Conservation (phyloP, 192 early-diverging fungal species). For the Linnemannia zychae region DNA sequence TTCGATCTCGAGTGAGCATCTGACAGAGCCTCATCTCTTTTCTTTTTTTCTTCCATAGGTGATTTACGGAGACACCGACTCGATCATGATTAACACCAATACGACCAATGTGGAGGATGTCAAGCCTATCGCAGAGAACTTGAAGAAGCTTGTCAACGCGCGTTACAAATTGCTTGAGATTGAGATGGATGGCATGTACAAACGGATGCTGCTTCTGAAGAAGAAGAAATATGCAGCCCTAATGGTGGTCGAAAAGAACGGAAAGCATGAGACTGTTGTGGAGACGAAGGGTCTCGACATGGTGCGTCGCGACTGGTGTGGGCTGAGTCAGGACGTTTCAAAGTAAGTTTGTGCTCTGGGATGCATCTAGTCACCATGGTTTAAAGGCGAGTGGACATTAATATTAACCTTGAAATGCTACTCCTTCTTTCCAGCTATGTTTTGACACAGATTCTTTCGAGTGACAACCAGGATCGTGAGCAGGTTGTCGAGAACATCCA, state of each 20-base stretch:
- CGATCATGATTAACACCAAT: slow-evolving; percentile 97
- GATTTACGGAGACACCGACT: slow-evolving; percentile 99
- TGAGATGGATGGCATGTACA: slow-evolving; percentile 95
- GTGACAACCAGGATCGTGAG: slow-evolving; percentile 67
- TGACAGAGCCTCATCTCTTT: not conserved
- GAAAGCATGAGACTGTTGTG: slow-evolving; percentile 59
- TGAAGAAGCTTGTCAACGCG: slow-evolving; percentile 91
- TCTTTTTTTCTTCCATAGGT: slow-evolving; percentile 63
- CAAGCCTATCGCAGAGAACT: slow-evolving; percentile 81
- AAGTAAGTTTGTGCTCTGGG: slow-evolving; percentile 52
- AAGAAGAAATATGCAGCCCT: slow-evolving; percentile 99
- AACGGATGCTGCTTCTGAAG: slow-evolving; percentile 91
- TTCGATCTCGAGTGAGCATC: not conserved
- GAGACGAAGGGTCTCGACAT: slow-evolving; percentile 97
- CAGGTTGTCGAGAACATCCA: slow-evolving; percentile 86
- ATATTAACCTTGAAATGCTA: slow-evolving; percentile 17
- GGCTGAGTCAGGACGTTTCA: slow-evolving; percentile 90
- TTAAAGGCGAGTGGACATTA: not conserved
- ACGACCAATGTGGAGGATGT: slow-evolving; percentile 78
- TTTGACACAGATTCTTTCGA: slow-evolving; percentile 70
- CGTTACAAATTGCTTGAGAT: slow-evolving; percentile 96
- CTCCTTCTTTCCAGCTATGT: slow-evolving; percentile 64
- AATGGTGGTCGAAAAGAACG: slow-evolving; percentile 71
- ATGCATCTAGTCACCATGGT: not conserved
- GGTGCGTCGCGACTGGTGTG: slow-evolving; percentile 98